Conservation (phyloP, 2,329 filamentous ascomycete species). For the Paraconiothyrium sp. region DNA sequence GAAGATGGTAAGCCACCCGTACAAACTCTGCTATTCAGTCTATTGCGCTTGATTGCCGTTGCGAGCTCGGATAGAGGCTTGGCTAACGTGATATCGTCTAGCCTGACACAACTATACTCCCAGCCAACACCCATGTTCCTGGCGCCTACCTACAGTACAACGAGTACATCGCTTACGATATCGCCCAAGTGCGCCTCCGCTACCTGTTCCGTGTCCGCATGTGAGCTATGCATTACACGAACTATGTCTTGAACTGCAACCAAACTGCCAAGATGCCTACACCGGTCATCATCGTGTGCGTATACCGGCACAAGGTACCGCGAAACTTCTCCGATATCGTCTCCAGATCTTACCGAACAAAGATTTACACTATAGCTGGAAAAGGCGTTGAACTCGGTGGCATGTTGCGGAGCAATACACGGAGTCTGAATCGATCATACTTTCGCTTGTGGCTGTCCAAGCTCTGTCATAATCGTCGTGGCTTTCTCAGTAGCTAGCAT, state of each 20-base stretch:
- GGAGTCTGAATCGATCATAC: not conserved
- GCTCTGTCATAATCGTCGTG: too few species aligned
- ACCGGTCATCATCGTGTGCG: not conserved
- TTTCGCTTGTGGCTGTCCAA: not conserved
- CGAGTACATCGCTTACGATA: conserved; percentile 77
- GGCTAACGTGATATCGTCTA: conserved; percentile 23
- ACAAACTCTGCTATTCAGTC: not conserved
- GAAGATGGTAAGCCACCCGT: conserved; percentile 66
- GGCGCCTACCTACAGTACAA: conserved; percentile 70
- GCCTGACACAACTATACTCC: conserved; percentile 47
- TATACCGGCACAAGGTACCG: too few species aligned
- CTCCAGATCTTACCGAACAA: too few species aligned
- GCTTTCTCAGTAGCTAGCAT: not conserved
- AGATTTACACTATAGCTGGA: too few species aligned
- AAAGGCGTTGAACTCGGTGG: too few species aligned
- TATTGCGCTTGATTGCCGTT: not conserved
- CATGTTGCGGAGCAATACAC: not conserved
- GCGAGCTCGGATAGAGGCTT: not conserved
- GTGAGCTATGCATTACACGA: conserved; percentile 17
- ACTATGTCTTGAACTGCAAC: too few species aligned
- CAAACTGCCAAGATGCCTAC: not conserved
- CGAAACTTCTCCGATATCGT: too few species aligned
- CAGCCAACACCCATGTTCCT: conserved; percentile 59
- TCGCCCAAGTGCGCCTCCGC: conserved; percentile 73
- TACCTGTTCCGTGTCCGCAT: conserved; percentile 71